Base-by-base conservation (phyloP, 2,329 filamentous ascomycete species). In the Xylariaceae sp. region DNA sequence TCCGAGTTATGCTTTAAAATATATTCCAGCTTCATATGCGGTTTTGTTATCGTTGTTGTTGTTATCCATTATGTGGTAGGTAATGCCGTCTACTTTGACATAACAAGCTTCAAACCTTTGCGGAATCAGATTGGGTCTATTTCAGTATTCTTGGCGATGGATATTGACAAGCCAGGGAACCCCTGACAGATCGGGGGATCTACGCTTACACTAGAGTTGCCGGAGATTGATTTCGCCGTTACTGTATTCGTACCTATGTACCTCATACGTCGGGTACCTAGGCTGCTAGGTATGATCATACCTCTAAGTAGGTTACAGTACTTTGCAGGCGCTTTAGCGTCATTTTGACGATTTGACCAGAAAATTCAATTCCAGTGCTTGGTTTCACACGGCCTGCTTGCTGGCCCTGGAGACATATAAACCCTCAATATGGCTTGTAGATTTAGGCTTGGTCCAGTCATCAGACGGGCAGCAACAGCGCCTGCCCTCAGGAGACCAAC, bases 371-470 rank as follows among this genome's bases (percentile, higher is more conserved):
- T 37, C 26, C 7, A 16, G 37, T 18, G n/a, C 37, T 40, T 20
- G 41, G 32, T 29, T 42, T 46, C 42, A 5, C 41, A 9, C 32
- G 32, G 9, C 16, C 41, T 14, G 42, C 18, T n/a, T 18, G n/a
- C 48, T 50, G 44, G 44, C 45, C 42, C 20, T 26, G 26, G 29
- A 40, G 29, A 23, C 20, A 43, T 48, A 47, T 26, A 42, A 45
- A 48, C 44, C 19, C 52, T 52, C 12, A 56, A 37, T 19, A 71
- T 71, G 68, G 65, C 68, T 41, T 67, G 61, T 50, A 67, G 68
- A 62, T 67, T 65, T 20, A 68, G 63, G 58, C 48, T 72, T 23
- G 55, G 62, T 18, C 68, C 69, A 5, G 63, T 68, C 40, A 57
- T 67, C 43, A 63, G 67, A 55, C 67, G 67, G 50, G 54, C 63